Evolutionary conservation across 305 asterid genomes (phyloP), one percentile per base, ranked within the genome.

Genomic region (Nicotiana rustica): DNA sequence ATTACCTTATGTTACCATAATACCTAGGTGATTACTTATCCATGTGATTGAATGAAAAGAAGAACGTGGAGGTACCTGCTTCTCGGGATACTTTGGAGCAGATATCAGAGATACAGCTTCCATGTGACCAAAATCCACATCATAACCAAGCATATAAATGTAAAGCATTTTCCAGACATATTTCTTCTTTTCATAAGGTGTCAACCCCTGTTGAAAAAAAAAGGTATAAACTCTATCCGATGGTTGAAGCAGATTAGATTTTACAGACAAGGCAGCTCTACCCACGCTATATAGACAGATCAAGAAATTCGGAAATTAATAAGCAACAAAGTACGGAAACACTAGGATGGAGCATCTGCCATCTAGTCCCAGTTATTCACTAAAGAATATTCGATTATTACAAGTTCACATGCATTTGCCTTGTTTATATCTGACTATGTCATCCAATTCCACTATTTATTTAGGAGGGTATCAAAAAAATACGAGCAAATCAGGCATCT

Each of bases 121-220:
- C 99, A 95, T 95, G 91, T 97, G 99, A 81, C 99, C 99, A 89
- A 97, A 97, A 90, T 97, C 99, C 85, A 97, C 99, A 82, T 97
- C 99, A 90, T 97, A 97, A 75, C 99, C 99, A 80, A 97, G 97
- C 99, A 97, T 97, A 70, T 88, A 94, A 86, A 97, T 93, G 93
- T 97, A 97, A 87, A 97, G 99, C 98, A 97, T 95, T 87, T 97
- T 97, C 99, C 99, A 97, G 79, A 97, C 99, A 84, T 97, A 97
- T 84, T 97, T 97, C 92, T 97, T 97, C 96, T 97, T 97, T 90
- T 93, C 99, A 80, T 95, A 93, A 82, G 92, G 99, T 82, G 99
- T 85, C 88, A 93, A 88, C 83, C 93, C 97, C 99, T 97, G 96
- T 82, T 76, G 21, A 15, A 12, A 55, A 47, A 44, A 44, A 47